Evolutionary conservation across 1,284 basidiomycete species (phyloP).

Genomic region (Papiliotrema flavescens): DNA sequence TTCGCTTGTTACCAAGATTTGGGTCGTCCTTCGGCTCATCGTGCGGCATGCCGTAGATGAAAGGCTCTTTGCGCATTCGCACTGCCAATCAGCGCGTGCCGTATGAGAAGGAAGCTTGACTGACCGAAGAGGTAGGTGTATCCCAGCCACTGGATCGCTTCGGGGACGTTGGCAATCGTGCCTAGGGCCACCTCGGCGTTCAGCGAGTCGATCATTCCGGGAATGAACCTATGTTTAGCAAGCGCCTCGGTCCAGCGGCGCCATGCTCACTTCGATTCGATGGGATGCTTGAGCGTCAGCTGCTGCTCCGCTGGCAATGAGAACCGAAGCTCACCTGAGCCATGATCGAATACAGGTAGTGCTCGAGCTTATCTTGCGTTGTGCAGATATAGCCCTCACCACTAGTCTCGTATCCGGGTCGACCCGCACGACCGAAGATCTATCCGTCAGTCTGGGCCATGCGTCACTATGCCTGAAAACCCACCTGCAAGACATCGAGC

Average conservation of each 20-base stretch:
- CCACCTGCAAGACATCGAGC: constrained; percentile 82
- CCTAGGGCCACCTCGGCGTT: constrained; percentile 96
- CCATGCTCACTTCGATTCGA: constrained; percentile 93
- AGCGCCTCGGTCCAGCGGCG: too few relatives aligned
- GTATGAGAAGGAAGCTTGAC: constrained; percentile 3
- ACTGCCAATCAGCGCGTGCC: constrained; percentile 52
- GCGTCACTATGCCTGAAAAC: constrained; percentile 2
- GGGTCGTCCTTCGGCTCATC: constrained; percentile 74
- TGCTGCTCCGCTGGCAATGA: constrained; percentile 6
- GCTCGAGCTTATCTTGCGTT: constrained; percentile 83
- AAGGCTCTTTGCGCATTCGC: constrained; percentile 89
- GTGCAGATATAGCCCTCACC: constrained; percentile 98
- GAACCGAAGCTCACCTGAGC: constrained; percentile 61
- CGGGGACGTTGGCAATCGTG: constrained; percentile 81
- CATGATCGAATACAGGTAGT: constrained; percentile 86
- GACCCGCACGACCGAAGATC: constrained; percentile 95
- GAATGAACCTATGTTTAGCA: constrained; percentile 63
- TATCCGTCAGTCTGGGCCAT: constrained; percentile 20
- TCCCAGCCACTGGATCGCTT: constrained; percentile 92
- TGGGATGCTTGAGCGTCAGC: constrained; percentile 65
- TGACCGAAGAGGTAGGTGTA: constrained; percentile 85
- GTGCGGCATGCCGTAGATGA: constrained; percentile 82
- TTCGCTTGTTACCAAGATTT: constrained; percentile 68
- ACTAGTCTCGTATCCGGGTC: constrained; percentile 90
- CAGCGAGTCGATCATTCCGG: constrained; percentile 83